These are phyloP conservation scores for Vaucheria bursata DNA, from an alignment of 352 stramenopile species.

Conservation along the genomic window DNA sequence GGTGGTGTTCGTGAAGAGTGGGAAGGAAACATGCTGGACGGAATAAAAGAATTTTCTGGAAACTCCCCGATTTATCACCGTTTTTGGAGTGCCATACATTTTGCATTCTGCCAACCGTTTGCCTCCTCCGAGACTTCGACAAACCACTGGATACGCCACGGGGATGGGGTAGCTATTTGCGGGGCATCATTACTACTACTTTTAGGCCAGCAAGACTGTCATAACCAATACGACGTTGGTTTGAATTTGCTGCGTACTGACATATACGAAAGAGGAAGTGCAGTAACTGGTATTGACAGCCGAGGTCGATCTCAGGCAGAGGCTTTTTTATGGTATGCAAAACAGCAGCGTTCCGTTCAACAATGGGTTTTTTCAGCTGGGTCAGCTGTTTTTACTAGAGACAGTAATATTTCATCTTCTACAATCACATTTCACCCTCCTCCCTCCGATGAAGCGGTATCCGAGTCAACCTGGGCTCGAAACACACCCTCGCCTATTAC, in stretches of 20 bases:
- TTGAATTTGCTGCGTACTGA: neutral
- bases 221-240: neutral
- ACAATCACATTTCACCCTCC: neutral
- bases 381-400: neutral
- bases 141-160: constrained; percentile 24
- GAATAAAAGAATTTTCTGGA: neutral
- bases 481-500: no score
- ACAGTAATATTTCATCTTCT: neutral
- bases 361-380: neutral
- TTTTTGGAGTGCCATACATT: constrained; percentile 52
- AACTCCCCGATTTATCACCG: constrained; percentile 35
- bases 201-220: constrained; percentile 33
- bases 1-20: neutral
- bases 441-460: neutral
- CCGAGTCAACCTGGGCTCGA: no score
- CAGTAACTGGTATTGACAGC: neutral
- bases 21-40: neutral
- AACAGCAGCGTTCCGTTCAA: neutral
- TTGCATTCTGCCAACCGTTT: constrained; percentile 51
- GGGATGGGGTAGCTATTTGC: constrained; percentile 51
- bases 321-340: neutral
- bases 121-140: neutral
- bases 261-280: neutral
- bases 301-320: neutral
- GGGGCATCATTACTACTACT: constrained; percentile 48